Conservation (phyloP, 163 green algal genomes). For the Prototheca stagnorum region DNA sequence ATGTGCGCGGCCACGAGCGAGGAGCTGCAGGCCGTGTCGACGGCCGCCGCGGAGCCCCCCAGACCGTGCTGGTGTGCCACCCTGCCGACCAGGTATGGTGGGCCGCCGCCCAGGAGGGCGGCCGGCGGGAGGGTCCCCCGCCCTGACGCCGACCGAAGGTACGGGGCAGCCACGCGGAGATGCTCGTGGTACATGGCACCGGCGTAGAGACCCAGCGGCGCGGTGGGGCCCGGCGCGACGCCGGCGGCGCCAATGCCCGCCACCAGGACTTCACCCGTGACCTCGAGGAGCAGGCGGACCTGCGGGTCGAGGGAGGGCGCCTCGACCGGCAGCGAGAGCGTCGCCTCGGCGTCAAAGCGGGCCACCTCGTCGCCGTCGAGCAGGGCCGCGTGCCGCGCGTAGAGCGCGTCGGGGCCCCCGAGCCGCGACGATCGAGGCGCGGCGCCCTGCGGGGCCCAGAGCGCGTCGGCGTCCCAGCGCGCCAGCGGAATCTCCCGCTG, state of each 20-base stretch:
- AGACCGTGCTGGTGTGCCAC: constrained; percentile 37
- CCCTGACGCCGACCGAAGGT: constrained; percentile 4
- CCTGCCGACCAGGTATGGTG: constrained; percentile 18
- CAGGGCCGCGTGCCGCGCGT: no score
- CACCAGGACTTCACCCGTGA: constrained; percentile 15
- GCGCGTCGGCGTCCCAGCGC: no score
- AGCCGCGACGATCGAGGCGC: constrained; percentile 25
- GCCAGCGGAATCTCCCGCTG: no score
- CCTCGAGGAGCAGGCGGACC: constrained; percentile 57
- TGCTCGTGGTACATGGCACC: constrained; percentile 50
- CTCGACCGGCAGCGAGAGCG: constrained; percentile 38
- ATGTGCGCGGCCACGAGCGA: constrained; percentile 49
- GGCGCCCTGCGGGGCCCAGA: constrained; percentile 20
- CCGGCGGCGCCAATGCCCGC: background rate
- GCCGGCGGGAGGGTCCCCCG: constrained; percentile 5
- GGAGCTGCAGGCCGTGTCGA: constrained; percentile 70
- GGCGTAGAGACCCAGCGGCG: constrained; percentile 40
- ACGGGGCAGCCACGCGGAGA: no score
- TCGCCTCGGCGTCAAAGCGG: constrained; percentile 50
- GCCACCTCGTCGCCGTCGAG: no score
- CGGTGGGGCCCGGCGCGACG: background rate
- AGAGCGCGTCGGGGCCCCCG: background rate
- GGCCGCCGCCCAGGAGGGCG: constrained; percentile 11
- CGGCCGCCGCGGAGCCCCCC: constrained; percentile 40
- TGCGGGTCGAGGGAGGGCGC: constrained; percentile 63